These are phyloP conservation scores for Albifimbria verrucaria DNA, from an alignment of 2,329 filamentous ascomycete species.

Conservation along the genomic window DNA sequence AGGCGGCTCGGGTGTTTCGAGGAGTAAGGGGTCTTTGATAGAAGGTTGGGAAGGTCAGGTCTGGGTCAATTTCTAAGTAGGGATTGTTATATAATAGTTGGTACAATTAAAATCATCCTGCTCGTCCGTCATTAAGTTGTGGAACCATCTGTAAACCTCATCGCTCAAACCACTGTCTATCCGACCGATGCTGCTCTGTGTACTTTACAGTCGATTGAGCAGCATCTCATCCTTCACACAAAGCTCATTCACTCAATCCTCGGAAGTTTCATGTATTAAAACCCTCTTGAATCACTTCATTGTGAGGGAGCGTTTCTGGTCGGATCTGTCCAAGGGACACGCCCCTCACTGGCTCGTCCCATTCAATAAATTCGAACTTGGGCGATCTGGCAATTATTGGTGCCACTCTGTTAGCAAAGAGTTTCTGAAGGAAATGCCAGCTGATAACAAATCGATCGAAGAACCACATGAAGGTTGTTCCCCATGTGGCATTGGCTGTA, in stretches of 20 bases:
- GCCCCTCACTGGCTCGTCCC: background rate
- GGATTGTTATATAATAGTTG: background rate
- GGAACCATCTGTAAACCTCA: background rate
- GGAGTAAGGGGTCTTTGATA: conserved; percentile 9
- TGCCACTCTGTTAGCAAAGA: background rate
- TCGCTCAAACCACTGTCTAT: too few relatives aligned
- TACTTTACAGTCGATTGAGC: too few relatives aligned
- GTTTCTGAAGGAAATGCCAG: background rate
- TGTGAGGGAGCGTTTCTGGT: background rate
- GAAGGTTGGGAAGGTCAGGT: conserved; percentile 25
- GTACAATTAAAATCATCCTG: background rate
- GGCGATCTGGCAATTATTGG: background rate
- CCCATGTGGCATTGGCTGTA: background rate
- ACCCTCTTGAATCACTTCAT: background rate
- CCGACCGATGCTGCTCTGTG: too few relatives aligned
- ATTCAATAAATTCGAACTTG: background rate
- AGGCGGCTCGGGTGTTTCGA: background rate
- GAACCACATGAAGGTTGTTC: background rate
- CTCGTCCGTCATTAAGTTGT: background rate
- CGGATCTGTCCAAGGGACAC: background rate
- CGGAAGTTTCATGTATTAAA: background rate
- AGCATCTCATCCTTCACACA: too few relatives aligned
- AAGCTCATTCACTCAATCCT: too few relatives aligned
- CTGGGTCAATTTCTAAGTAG: conserved; percentile 10
- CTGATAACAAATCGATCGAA: background rate